Conservation (phyloP, 257 asterid species). For the Cordia subcordata region DNA sequence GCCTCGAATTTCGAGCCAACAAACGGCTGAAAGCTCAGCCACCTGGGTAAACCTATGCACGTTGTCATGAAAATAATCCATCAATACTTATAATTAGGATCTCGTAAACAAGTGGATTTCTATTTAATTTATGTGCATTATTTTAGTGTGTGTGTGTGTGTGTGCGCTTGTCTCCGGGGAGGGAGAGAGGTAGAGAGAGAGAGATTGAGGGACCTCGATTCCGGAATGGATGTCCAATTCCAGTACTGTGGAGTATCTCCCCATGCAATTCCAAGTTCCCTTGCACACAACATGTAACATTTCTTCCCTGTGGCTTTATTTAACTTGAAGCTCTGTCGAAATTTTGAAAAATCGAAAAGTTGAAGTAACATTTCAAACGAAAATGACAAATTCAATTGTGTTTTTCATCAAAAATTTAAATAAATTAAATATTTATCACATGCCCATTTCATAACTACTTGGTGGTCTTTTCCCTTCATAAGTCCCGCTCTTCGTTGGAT, state of each 20-base stretch:
- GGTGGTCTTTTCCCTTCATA: too few relatives aligned
- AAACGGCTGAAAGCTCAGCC: slow-evolving; percentile 43
- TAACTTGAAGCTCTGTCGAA: slow-evolving; percentile 12
- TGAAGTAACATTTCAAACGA: too few relatives aligned
- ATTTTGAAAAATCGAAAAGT: not conserved
- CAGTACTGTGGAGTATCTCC: slow-evolving; percentile 5
- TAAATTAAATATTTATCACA: too few relatives aligned
- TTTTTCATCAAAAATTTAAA: too few relatives aligned
- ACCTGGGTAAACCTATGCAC: slow-evolving; percentile 55
- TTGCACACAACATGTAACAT: slow-evolving; percentile 9
- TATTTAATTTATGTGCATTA: too few relatives aligned
- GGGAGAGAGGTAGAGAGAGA: not conserved
- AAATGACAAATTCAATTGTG: too few relatives aligned
- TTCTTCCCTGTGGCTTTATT: slow-evolving; percentile 16
- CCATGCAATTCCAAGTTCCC: slow-evolving; percentile 13
- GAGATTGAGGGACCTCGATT: slow-evolving; percentile 4
- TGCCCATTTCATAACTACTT: too few relatives aligned
- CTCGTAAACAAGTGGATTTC: not conserved
- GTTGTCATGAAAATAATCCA: too few relatives aligned
- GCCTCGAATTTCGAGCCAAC: slow-evolving; percentile 60
- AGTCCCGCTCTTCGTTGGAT: too few relatives aligned
- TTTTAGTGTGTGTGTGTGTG: not conserved
- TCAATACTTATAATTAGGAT: slow-evolving; percentile 1
- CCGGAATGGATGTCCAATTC: slow-evolving; percentile 5
- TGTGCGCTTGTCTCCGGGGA: not conserved